A percentile compares a stretch with the other conserved stretches of the same genome.
Evolutionary conservation across 2,329 filamentous ascomycete genomes (phyloP).

Genomic region (Colletotrichum trifolii): DNA sequence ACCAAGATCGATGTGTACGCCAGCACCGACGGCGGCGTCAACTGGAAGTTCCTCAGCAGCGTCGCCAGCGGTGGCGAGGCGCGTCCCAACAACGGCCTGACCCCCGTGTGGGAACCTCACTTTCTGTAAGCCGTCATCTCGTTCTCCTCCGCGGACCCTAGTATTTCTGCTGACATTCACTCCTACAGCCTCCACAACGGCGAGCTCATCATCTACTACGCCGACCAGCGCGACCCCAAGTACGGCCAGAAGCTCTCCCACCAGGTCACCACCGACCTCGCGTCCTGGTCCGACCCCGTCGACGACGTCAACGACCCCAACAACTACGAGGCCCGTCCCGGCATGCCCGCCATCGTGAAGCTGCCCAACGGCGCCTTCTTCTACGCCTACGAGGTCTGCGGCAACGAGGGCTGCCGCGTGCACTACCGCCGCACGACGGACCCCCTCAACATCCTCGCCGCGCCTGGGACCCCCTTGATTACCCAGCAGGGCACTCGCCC

Average conservation of each 20-base stretch:
- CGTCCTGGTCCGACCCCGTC: constrained; percentile 64
- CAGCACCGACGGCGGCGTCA: constrained; percentile 67
- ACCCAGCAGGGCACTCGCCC: constrained; percentile 44
- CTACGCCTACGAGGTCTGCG: constrained; percentile 72
- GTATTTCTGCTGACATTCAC: neutral
- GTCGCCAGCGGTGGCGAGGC: constrained; percentile 73
- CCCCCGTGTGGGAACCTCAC: constrained; percentile 80
- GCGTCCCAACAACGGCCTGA: constrained; percentile 70
- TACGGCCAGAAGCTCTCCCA: constrained; percentile 78
- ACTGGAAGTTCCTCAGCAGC: constrained; percentile 75
- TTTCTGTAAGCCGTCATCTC: constrained; percentile 52
- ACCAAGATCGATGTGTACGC: constrained; percentile 79
- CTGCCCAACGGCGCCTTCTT: constrained; percentile 71
- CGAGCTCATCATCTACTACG: constrained; percentile 74
- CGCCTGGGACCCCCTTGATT: constrained; percentile 46
- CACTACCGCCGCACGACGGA: constrained; percentile 55
- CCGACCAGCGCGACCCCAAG: constrained; percentile 73
- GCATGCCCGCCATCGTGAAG: constrained; percentile 72
- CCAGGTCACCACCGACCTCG: constrained; percentile 68
- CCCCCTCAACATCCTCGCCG: constrained; percentile 50
- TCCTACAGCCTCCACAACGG: constrained; percentile 62
- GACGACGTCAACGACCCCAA: constrained; percentile 71
- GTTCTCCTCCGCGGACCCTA: rapidly evolving
- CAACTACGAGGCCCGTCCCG: constrained; percentile 70
- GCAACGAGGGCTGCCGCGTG: constrained; percentile 55